phyloP scores from a whole-genome alignment of 495 filamentous ascomycete genomes.

The Saxophila tyrrhenica region DNA sequence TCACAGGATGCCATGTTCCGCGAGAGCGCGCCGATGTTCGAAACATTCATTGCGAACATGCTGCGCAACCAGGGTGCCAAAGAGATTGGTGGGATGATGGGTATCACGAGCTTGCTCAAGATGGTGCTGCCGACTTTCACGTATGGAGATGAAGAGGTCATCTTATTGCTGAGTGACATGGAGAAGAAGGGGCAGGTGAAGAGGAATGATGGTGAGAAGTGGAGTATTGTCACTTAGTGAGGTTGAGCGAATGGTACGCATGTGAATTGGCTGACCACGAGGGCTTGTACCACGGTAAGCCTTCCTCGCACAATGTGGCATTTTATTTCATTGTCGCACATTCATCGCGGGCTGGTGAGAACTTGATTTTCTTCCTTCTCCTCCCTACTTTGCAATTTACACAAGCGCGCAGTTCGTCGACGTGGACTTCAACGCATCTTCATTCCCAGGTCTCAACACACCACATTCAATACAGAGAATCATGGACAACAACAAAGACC shows the following conservation, averaged over 20 bases:
- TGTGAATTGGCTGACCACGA: neutral
- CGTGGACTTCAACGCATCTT: too few species aligned
- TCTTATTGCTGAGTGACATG: constrained; percentile 66
- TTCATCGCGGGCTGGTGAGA: neutral
- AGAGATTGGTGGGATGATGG: constrained; percentile 44
- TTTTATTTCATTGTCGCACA: neutral
- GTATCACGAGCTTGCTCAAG: constrained; percentile 88
- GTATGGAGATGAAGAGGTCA: constrained; percentile 60
- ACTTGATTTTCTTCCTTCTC: neutral
- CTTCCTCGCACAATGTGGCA: too few species aligned
- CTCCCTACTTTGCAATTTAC: too few species aligned
- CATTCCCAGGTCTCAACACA: too few species aligned
- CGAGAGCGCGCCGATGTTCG: constrained; percentile 76
- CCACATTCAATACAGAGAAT: too few species aligned
- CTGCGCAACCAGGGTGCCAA: constrained; percentile 80
- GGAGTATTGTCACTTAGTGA: constrained; percentile 8
- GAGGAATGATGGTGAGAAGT: constrained; percentile 24
- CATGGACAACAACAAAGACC: too few species aligned
- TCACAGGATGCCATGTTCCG: constrained; percentile 30
- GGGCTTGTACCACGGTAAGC: too few species aligned
- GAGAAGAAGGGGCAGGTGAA: constrained; percentile 55
- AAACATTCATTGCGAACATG: constrained; percentile 88
- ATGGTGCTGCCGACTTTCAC: constrained; percentile 80
- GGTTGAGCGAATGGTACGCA: neutral
- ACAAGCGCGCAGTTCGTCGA: too few species aligned